A percentile compares a stretch with the other conserved stretches of the same genome.
These are phyloP conservation scores for Harringtonia aguacate DNA, from an alignment of 2,329 filamentous ascomycete genomes.

Conservation along the genomic window DNA sequence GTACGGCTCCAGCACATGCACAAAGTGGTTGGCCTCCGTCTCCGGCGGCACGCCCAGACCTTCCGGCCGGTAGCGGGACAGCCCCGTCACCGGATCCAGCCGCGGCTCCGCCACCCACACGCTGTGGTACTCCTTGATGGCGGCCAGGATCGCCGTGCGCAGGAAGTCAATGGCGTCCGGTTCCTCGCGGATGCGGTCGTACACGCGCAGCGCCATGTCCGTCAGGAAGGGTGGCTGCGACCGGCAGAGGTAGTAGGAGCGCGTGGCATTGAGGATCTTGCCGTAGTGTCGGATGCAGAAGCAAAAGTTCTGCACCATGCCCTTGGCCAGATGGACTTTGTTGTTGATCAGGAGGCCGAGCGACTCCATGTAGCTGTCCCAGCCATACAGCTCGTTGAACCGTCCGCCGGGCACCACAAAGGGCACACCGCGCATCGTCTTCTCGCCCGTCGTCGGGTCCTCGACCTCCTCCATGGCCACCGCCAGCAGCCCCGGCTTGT, in stretches of 20 bases:
- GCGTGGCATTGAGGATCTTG: conserved; percentile 94
- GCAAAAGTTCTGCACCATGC: conserved; percentile 93
- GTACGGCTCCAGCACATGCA: conserved; percentile 72
- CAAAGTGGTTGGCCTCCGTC: conserved; percentile 80
- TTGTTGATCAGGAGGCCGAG: conserved; percentile 80
- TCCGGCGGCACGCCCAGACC: conserved; percentile 83
- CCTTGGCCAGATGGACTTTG: conserved; percentile 76
- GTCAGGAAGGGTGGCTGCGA: conserved; percentile 96
- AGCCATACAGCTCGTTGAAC: conserved; percentile 97
- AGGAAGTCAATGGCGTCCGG: conserved; percentile 73
- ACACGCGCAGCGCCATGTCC: conserved; percentile 91
- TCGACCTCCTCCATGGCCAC: conserved; percentile 73
- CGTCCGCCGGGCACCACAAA: conserved; percentile 96
- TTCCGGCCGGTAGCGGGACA: conserved; percentile 77
- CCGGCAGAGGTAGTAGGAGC: conserved; percentile 87
- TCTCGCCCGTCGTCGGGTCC: conserved; percentile 57
- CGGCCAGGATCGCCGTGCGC: conserved; percentile 67
- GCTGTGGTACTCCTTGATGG: conserved; percentile 92
- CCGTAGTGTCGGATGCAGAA: conserved; percentile 98
- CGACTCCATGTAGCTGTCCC: conserved; percentile 99
- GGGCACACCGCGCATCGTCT: conserved; percentile 66
- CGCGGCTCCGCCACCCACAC: conserved; percentile 78
- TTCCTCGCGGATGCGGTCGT: conserved; percentile 85
- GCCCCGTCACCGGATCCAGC: conserved; percentile 63
- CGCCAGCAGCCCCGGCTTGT: conserved; percentile 79